These are phyloP conservation scores for Dictyostelium citrinum DNA, from an alignment of 78 protist species.

Conservation along the genomic window DNA sequence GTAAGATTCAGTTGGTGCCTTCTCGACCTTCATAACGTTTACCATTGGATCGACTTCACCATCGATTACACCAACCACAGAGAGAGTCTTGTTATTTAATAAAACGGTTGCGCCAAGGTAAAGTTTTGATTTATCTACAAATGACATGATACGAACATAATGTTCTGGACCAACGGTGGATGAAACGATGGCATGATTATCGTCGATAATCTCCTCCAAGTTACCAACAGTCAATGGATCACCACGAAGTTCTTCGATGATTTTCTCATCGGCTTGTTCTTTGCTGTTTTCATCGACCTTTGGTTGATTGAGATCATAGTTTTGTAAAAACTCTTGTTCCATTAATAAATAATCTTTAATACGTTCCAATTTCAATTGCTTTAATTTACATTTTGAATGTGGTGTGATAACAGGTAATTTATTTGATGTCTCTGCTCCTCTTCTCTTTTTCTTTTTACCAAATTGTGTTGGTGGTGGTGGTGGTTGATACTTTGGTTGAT, in stretches of 20 bases:
- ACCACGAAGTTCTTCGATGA: constrained; percentile 97
- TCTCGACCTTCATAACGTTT: constrained; percentile 99
- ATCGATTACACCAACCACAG: constrained; percentile 97
- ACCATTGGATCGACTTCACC: constrained; percentile 99
- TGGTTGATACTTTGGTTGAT: constrained; percentile 77
- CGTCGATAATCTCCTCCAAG: constrained; percentile 99
- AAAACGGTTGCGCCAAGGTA: constrained; percentile 97
- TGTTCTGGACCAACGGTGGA: constrained; percentile 96
- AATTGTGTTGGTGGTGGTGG: constrained; percentile 93
- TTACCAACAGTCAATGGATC: constrained; percentile 98
- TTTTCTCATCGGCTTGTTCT: constrained; percentile 85
- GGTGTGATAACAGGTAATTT: constrained; percentile 94
- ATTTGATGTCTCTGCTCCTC: constrained; percentile 78
- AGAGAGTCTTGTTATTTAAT: constrained; percentile 92
- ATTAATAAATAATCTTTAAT: constrained; percentile 98
- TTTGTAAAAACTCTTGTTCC: constrained; percentile 98
- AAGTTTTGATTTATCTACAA: constrained; percentile 98
- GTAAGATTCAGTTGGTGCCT: constrained; percentile 99
- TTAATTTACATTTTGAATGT: constrained; percentile 93
- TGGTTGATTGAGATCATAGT: constrained; percentile 90
- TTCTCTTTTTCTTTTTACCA: constrained; percentile 89
- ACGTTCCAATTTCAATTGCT: constrained; percentile 95
- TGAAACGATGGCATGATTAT: constrained; percentile 97
- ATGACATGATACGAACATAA: constrained; percentile 97
- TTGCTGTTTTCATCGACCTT: constrained; percentile 91